Conservation (phyloP, 163 green algal species). For the Prototheca wickerhamii region DNA sequence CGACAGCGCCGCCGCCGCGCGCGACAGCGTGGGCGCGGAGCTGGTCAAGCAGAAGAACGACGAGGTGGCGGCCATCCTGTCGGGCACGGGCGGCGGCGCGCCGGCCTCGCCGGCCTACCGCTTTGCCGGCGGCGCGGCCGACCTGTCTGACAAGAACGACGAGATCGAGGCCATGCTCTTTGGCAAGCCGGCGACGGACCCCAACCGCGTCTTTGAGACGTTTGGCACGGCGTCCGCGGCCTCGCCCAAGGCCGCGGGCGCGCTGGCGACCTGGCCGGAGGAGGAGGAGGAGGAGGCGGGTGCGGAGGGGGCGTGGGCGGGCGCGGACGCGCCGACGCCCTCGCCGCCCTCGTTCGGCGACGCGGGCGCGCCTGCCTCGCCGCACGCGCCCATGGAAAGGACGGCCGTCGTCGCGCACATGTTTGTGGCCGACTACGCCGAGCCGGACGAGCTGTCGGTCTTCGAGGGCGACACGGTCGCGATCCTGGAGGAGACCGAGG, state of each 20-base stretch:
- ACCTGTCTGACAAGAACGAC: constrained; percentile 16
- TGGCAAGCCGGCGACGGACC: neutral
- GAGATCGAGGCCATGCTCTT: constrained; percentile 20
- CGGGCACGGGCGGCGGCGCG: constrained; percentile 5
- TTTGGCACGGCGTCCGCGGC: neutral
- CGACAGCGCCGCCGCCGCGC: constrained; percentile 23
- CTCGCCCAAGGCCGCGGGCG: neutral
- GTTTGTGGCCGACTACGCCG: constrained; percentile 36
- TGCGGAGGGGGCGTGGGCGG: neutral
- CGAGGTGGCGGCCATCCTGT: constrained; percentile 33
- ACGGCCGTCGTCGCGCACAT: constrained; percentile 34
- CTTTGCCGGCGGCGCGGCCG: neutral
- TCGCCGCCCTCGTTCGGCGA: constrained; percentile 5
- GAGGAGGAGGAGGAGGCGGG: neutral
- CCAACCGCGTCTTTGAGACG: neutral
- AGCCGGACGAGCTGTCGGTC: constrained; percentile 49
- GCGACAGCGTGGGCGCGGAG: constrained; percentile 4
- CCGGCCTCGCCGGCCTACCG: constrained; percentile 1
- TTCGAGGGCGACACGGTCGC: constrained; percentile 35
- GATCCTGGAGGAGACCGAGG: constrained; percentile 31
- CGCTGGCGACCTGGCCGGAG: neutral
- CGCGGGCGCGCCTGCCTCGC: neutral
- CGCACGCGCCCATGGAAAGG: too few relatives aligned
- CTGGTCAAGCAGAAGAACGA: constrained; percentile 19
- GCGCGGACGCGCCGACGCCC: neutral